Conservation (phyloP, 352 stramenopile species). For the Pythium sp. region DNA sequence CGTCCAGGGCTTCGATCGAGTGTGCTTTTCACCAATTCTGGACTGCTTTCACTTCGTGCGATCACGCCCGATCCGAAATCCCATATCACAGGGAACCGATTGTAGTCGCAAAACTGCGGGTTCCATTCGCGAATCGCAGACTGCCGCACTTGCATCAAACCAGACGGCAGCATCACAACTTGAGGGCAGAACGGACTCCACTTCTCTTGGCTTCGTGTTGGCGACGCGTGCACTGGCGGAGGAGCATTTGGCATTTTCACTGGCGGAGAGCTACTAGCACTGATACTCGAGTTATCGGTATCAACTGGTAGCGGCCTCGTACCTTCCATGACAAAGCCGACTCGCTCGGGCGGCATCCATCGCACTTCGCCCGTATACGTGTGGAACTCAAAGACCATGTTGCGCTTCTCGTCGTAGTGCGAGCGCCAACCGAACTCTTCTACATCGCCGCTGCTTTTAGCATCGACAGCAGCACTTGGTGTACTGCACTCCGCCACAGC, state of each 20-base stretch:
- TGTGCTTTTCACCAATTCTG: background rate
- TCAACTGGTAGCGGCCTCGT: conserved; percentile 33
- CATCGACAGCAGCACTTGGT: background rate
- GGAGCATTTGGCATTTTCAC: background rate
- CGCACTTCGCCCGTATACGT: conserved; percentile 72
- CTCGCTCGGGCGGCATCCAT: conserved; percentile 47
- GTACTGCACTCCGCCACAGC: background rate
- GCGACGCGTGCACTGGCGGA: conserved; percentile 2
- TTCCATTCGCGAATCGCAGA: conserved; percentile 5
- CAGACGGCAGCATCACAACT: conserved; percentile 58
- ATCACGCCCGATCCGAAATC: conserved; percentile 9
- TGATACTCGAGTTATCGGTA: background rate
- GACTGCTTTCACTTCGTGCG: background rate
- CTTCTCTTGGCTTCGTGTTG: conserved; percentile 21
- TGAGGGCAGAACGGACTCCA: conserved; percentile 52
- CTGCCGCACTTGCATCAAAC: conserved; percentile 38
- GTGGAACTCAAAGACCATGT: conserved; percentile 59
- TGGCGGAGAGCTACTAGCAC: background rate
- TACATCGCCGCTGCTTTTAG: no score
- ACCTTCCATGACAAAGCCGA: conserved; percentile 53
- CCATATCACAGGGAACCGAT: conserved; percentile 35
- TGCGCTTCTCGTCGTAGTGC: conserved; percentile 44
- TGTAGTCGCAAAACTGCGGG: conserved; percentile 37
- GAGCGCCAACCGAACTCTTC: conserved; percentile 57
- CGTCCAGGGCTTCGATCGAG: conserved; percentile 15